Base-by-base conservation (phyloP, 2,329 filamentous ascomycete genomes). In the Ciborinia camelliae region DNA sequence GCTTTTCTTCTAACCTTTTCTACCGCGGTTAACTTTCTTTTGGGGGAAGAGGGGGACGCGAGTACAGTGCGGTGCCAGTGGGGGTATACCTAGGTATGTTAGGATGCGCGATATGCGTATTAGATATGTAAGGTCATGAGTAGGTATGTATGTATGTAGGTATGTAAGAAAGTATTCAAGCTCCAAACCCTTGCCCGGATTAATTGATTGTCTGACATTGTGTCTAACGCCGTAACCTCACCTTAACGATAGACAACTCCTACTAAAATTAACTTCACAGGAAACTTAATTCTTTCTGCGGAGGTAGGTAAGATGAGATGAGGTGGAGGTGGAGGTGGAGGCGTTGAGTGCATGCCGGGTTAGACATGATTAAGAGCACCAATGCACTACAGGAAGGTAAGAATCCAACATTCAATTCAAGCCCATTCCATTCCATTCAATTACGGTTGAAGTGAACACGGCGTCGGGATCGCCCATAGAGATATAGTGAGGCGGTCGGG, bases 381-480 rank as follows among this genome's bases (percentile, higher is more conserved):
- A n/a, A n/a, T n/a, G n/a, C n/a, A n/a, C n/a, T n/a, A n/a, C n/a
- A n/a, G n/a, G n/a, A n/a, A n/a, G n/a, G n/a, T n/a, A n/a, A n/a
- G n/a, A n/a, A n/a, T n/a, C n/a, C n/a, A n/a, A n/a, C n/a, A n/a
- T n/a, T n/a, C n/a, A n/a, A n/a, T n/a, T n/a, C n/a, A n/a, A n/a
- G n/a, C n/a, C n/a, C n/a, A n/a, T n/a, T n/a, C n/a, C n/a, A n/a
- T n/a, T 20, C 1, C 10, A 18, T 39, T 18, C 20, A 28, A 28
- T 28, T 10, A 28, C 23, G 15, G 52, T n/a, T n/a, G n/a, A n/a
- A n/a, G 18, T 28, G 52, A 7, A 41, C 35, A 55, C 52, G 52
- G 37, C 52, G 14, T 20, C 52, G 52, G 52, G 35, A 55, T 55
- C 52, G 52, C 23, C 23, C 52, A n/a, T 55, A 26, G 37, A 41